Percentiles rank a stretch among this genome's conserved stretches.
Conservation (phyloP, 441 rosid species). For the Arabidopsis hybrid region DNA sequence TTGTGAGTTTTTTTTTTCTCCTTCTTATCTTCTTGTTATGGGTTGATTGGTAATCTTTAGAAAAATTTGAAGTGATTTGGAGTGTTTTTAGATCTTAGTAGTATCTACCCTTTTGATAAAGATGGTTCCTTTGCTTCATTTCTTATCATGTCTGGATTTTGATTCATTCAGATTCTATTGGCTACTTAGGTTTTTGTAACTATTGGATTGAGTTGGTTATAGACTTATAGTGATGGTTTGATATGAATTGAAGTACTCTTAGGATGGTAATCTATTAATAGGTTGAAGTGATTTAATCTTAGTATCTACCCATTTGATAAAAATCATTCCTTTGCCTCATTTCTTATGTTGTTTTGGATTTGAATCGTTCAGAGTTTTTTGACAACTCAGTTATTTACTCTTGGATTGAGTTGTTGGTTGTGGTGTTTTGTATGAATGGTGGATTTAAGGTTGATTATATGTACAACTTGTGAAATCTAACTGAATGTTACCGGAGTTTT, state of each 20-base stretch:
- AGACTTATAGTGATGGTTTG: background rate
- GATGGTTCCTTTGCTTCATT: background rate
- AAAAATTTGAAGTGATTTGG: background rate
- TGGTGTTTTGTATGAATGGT: background rate
- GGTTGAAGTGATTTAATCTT: conserved; percentile 1
- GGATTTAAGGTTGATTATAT: background rate
- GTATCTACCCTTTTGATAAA: background rate
- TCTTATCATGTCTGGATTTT: conserved; percentile 11
- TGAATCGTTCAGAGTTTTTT: background rate
- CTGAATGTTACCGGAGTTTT: background rate
- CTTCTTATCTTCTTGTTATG: background rate
- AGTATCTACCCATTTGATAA: background rate
- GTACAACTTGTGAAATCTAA: conserved; percentile 6
- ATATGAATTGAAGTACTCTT: background rate
- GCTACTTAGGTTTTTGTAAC: background rate
- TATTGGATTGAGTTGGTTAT: background rate
- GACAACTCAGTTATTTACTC: background rate
- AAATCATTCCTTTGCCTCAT: background rate
- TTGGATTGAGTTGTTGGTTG: background rate
- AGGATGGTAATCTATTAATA: background rate
- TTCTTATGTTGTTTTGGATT: background rate
- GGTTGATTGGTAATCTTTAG: background rate
- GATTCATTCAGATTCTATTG: background rate
- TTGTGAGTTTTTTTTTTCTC: conserved; percentile 57
- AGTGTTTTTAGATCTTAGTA: background rate